These are phyloP conservation scores for Phaeoacremonium minimum DNA, from an alignment of 2,329 filamentous ascomycete species.

Conservation along the genomic window DNA sequence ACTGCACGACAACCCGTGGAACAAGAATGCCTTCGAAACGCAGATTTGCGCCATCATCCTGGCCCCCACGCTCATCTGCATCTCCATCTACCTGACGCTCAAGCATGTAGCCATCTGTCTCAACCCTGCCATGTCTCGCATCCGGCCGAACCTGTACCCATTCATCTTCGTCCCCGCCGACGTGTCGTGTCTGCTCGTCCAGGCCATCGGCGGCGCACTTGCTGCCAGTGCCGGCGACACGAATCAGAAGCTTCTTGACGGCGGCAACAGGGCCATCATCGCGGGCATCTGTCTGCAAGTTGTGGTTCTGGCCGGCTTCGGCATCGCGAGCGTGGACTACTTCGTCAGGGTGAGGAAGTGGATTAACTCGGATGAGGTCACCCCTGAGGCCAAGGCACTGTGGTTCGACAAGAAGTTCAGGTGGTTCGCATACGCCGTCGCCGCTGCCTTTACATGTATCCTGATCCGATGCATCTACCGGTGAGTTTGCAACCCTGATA, in stretches of 20 bases:
- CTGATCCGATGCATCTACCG: conserved; percentile 51
- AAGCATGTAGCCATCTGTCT: conserved; percentile 52
- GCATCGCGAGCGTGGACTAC: conserved; percentile 38
- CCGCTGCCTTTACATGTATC: conserved; percentile 38
- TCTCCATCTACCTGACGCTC: conserved; percentile 60
- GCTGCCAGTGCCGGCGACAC: conserved; percentile 37
- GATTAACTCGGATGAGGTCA: conserved; percentile 24
- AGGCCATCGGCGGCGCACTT: conserved; percentile 53
- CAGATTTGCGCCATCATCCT: conserved; percentile 58
- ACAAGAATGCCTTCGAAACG: conserved; percentile 48
- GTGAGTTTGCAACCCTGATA: conserved; percentile 29
- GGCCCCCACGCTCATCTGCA: conserved; percentile 56
- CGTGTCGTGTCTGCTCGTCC: conserved; percentile 52
- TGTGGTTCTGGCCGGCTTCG: conserved; percentile 42
- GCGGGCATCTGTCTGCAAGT: conserved; percentile 51
- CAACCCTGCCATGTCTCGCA: conserved; percentile 43
- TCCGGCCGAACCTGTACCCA: conserved; percentile 48
- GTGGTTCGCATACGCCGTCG: conserved; percentile 37
- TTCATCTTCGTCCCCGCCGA: conserved; percentile 57
- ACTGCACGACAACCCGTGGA: conserved; percentile 50
- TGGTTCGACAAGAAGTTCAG: conserved; percentile 40
- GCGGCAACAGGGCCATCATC: conserved; percentile 48
- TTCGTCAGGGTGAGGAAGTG: conserved; percentile 33
- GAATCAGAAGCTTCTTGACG: conserved; percentile 28
- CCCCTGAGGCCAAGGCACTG: conserved; percentile 23